These are phyloP conservation scores for Penicillium lagena DNA, from an alignment of 495 filamentous ascomycete species.

Conservation along the genomic window DNA sequence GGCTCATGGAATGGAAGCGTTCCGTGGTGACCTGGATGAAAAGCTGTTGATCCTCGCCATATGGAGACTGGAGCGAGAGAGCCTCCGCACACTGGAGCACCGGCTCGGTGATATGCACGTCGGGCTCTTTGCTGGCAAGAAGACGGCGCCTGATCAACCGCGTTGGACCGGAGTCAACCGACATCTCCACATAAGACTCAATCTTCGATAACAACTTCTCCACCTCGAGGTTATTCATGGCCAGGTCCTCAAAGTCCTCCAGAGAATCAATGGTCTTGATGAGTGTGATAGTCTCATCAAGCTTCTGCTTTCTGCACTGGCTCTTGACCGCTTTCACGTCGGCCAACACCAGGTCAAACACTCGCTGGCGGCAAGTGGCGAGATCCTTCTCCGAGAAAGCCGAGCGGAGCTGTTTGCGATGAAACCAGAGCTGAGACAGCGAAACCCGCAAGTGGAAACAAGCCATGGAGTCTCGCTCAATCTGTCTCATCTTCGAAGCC, in stretches of 20 bases:
- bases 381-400: constrained; percentile 28
- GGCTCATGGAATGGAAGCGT: constrained; percentile 29
- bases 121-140: constrained; percentile 25
- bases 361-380: constrained; percentile 24
- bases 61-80: constrained; percentile 30
- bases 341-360: constrained; percentile 29
- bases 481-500: constrained; percentile 27
- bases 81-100: constrained; percentile 31
- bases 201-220: constrained; percentile 35
- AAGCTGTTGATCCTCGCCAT: constrained; percentile 36
- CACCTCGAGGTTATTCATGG: constrained; percentile 28
- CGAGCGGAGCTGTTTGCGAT: constrained; percentile 23
- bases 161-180: constrained; percentile 29
- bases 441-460: constrained; percentile 35
- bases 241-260: constrained; percentile 40
- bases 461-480: constrained; percentile 34
- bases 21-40: constrained; percentile 34
- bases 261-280: constrained; percentile 39
- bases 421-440: constrained; percentile 33
- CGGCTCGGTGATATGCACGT: constrained; percentile 24
- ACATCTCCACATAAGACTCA: constrained; percentile 33
- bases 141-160: constrained; percentile 33
- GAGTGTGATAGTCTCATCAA: constrained; percentile 34
- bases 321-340: constrained; percentile 35
- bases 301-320: constrained; percentile 34